Conservation (phyloP, 2,329 filamentous ascomycete species). For the Cyphellophora attinorum region DNA sequence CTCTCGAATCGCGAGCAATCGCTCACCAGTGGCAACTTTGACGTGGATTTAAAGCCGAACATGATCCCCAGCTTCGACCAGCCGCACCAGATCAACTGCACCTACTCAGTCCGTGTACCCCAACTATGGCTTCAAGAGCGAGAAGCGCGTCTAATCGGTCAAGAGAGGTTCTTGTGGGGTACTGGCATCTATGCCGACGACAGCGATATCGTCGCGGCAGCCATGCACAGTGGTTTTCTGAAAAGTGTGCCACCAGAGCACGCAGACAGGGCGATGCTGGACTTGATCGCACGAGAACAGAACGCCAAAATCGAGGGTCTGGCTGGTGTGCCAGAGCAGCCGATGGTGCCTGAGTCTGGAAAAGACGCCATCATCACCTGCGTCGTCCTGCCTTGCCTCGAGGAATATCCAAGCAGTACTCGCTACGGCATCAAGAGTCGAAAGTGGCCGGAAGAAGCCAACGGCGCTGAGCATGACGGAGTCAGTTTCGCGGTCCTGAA, state of each 20-base stretch:
- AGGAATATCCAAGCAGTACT: constrained; percentile 65
- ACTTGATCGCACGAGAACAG: constrained; percentile 40
- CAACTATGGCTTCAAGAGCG: constrained; percentile 61
- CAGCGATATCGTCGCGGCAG: constrained; percentile 83
- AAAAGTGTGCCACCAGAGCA: constrained; percentile 77
- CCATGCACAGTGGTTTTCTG: constrained; percentile 89
- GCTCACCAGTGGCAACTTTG: constrained; percentile 40
- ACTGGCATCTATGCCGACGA: constrained; percentile 94
- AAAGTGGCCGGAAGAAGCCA: constrained; percentile 44
- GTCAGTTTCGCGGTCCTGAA: constrained; percentile 78
- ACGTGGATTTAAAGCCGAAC: constrained; percentile 52
- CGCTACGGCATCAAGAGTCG: constrained; percentile 75
- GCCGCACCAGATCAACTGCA: constrained; percentile 74
- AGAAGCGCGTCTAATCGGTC: constrained; percentile 74
- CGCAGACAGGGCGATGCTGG: constrained; percentile 60
- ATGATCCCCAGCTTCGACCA: constrained; percentile 60
- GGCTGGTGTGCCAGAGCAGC: constrained; percentile 28
- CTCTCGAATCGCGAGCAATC: constrained; percentile 37
- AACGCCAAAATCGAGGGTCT: constrained; percentile 37
- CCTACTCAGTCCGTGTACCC: constrained; percentile 78
- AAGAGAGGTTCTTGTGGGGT: constrained; percentile 76
- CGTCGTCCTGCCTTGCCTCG: constrained; percentile 68
- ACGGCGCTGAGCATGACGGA: constrained; percentile 64
- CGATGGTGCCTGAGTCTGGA: constrained; percentile 47
- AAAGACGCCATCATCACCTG: constrained; percentile 82